Percentiles rank a stretch among this genome's conserved stretches.
phyloP scores from a whole-genome alignment of 805 yeast species.

The Myxozyma melibiosi region DNA sequence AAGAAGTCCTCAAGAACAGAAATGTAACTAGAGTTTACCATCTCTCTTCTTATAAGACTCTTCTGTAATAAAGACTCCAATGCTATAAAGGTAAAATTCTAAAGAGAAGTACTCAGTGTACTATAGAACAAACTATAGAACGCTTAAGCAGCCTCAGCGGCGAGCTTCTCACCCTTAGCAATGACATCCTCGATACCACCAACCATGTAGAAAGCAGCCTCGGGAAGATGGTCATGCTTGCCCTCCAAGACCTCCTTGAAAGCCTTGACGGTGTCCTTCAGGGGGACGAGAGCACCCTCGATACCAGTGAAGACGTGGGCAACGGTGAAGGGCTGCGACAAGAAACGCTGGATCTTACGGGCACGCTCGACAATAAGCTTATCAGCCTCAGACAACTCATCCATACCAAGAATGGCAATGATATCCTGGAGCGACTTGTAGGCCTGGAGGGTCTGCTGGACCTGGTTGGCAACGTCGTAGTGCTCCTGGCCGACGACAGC shows the following conservation, averaged over 20 bases:
- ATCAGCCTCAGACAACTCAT: constrained; percentile 98
- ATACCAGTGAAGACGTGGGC: constrained; percentile 99
- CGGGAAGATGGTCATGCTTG: constrained; percentile 98
- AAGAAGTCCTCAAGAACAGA: not conserved
- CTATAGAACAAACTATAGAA: not conserved
- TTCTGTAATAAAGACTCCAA: constrained; percentile 7
- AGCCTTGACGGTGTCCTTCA: constrained; percentile 90
- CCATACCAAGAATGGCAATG: constrained; percentile 99
- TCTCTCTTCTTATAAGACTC: constrained; percentile 6
- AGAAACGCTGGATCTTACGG: constrained; percentile 99
- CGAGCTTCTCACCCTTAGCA: constrained; percentile 98
- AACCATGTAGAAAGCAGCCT: constrained; percentile 99
- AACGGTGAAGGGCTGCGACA: constrained; percentile 99
- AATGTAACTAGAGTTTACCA: not conserved
- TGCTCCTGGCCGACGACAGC: constrained; percentile 98
- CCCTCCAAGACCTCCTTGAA: constrained; percentile 98
- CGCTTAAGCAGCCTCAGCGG: constrained; percentile 45
- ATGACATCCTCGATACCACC: constrained; percentile 99
- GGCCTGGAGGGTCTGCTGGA: constrained; percentile 98
- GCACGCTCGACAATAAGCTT: constrained; percentile 99
- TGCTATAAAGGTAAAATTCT: not conserved
- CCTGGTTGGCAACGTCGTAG: constrained; percentile 90
- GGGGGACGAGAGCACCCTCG: constrained; percentile 95
- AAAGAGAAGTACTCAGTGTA: not conserved
- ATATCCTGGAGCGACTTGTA: constrained; percentile 99